Conservation (phyloP, 2,329 filamentous ascomycete species). For the Lachnellula arida region DNA sequence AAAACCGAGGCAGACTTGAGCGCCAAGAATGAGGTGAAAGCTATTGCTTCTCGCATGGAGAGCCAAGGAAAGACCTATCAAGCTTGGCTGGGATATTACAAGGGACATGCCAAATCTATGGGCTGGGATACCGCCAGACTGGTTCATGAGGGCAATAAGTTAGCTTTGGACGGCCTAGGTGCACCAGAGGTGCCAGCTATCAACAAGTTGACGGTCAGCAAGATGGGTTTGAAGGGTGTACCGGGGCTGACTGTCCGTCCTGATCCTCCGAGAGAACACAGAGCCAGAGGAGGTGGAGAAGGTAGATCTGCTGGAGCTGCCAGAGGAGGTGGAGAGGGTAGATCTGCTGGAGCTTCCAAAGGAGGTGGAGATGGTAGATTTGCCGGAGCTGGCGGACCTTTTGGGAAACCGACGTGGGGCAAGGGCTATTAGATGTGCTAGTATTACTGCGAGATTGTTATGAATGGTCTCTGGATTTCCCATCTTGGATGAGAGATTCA, state of each 20-base stretch:
- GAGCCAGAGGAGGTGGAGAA: constrained; percentile 17
- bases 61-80: constrained; percentile 48
- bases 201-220: constrained; percentile 44
- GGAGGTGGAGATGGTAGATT: constrained; percentile 13
- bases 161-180: constrained; percentile 44
- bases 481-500: too few species aligned
- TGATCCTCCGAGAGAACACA: constrained; percentile 33
- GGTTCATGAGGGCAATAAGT: constrained; percentile 48
- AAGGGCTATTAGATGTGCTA: too few species aligned
- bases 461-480: too few species aligned
- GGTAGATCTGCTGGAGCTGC: constrained; percentile 14
- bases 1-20: constrained; percentile 43
- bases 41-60: constrained; percentile 40
- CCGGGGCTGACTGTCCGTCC: constrained; percentile 44
- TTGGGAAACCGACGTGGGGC: too few species aligned
- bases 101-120: constrained; percentile 43
- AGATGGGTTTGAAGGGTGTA: constrained; percentile 54
- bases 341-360: constrained; percentile 9
- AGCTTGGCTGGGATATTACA: constrained; percentile 53
- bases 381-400: neutral
- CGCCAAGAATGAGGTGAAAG: constrained; percentile 35
- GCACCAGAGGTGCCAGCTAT: constrained; percentile 44
- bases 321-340: constrained; percentile 14
- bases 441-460: too few species aligned
- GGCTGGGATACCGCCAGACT: constrained; percentile 34